Evolutionary conservation across 2,329 filamentous ascomycete genomes (phyloP).

Genomic region (Diaporthe ampelina): DNA sequence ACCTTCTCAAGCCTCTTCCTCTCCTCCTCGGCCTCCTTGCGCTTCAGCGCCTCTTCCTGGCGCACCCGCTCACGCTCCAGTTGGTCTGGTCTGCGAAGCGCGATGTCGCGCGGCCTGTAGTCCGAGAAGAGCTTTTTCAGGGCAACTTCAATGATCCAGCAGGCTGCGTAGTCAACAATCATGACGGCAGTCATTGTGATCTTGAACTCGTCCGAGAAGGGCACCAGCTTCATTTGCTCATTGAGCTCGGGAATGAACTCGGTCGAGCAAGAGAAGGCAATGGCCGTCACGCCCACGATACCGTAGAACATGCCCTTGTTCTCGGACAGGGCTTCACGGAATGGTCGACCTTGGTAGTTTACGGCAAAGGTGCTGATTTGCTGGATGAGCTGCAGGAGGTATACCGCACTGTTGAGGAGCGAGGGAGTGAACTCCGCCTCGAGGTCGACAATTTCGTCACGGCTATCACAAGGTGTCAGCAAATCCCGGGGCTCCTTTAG

Average conservation of each 20-base stretch:
- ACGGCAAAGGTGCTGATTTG: constrained; percentile 99
- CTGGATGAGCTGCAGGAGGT: constrained; percentile 97
- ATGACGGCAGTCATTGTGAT: constrained; percentile 85
- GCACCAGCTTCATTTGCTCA: constrained; percentile 90
- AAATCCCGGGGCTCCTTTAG: not conserved
- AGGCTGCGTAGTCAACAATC: constrained; percentile 88
- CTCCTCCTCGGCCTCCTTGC: constrained; percentile 63
- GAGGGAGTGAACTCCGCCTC: constrained; percentile 96
- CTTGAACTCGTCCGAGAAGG: constrained; percentile 92
- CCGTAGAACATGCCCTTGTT: constrained; percentile 99
- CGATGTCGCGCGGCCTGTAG: constrained; percentile 94
- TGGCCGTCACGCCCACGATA: constrained; percentile 87
- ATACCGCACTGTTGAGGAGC: constrained; percentile 95
- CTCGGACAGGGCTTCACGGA: constrained; percentile 95
- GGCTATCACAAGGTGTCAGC: constrained; percentile 54
- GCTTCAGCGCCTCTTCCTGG: constrained; percentile 69
- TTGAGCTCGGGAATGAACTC: constrained; percentile 98
- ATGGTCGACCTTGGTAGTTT: constrained; percentile 98
- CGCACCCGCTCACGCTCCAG: constrained; percentile 80
- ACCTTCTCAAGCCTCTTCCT: constrained; percentile 67
- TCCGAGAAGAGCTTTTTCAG: constrained; percentile 92
- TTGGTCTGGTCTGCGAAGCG: constrained; percentile 87
- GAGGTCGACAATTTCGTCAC: constrained; percentile 79
- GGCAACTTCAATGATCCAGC: constrained; percentile 88
- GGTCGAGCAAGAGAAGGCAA: constrained; percentile 94